These are phyloP conservation scores for Claviceps humidiphila DNA, from an alignment of 2,329 filamentous ascomycete species.

Conservation along the genomic window DNA sequence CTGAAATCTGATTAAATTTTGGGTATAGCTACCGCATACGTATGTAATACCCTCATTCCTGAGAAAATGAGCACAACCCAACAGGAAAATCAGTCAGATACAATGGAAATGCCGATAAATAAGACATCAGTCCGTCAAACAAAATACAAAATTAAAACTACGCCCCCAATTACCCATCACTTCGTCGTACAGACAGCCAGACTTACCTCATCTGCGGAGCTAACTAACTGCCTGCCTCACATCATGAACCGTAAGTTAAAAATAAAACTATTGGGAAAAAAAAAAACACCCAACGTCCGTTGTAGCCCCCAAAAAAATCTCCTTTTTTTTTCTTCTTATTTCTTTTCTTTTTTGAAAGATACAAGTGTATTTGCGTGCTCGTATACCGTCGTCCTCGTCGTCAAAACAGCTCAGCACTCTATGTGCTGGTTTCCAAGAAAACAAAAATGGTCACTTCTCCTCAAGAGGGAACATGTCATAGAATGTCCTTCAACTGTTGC, in stretches of 20 bases:
- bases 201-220: not conserved
- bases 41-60: too few species aligned
- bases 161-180: too few species aligned
- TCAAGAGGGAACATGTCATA: slow-evolving; percentile 31
- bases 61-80: too few species aligned
- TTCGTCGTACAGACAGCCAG: too few species aligned
- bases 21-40: too few species aligned
- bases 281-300: slow-evolving; percentile 1
- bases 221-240: not conserved
- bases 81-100: too few species aligned
- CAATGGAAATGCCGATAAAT: too few species aligned
- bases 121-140: too few species aligned
- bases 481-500: slow-evolving; percentile 62
- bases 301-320: not conserved
- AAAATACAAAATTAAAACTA: too few species aligned
- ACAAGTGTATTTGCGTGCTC: not conserved
- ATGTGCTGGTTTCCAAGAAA: not conserved
- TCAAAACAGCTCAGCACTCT: slow-evolving; percentile 1
- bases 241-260: not conserved
- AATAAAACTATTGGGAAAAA: not conserved
- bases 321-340: not conserved
- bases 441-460: not conserved
- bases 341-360: not conserved
- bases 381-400: not conserved
- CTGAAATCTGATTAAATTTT: too few species aligned